Percentiles rank a stretch among this genome's conserved stretches.
Evolutionary conservation across 2,329 filamentous ascomycete genomes (phyloP).

Genomic region (Curvularia sp.): DNA sequence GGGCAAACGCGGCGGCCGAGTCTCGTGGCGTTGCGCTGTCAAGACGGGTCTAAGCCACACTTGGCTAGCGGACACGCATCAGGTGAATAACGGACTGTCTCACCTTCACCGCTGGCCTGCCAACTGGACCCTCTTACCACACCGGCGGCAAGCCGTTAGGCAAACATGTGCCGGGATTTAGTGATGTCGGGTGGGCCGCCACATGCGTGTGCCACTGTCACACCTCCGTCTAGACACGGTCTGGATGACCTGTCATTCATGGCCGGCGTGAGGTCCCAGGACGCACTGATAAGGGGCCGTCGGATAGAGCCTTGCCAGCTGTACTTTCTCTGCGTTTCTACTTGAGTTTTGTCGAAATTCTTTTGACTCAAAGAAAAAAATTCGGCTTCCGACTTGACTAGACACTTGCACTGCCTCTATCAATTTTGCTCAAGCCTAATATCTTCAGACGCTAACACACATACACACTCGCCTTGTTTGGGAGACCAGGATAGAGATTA

Average conservation of each 20-base stretch:
- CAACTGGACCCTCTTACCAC: slow-evolving; percentile 9
- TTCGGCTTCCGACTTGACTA: background rate
- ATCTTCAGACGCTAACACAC: background rate
- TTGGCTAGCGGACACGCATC: slow-evolving; percentile 8
- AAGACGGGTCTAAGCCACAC: slow-evolving; percentile 1
- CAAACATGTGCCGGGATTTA: slow-evolving; percentile 10
- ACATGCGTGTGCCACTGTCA: slow-evolving; percentile 18
- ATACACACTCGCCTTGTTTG: background rate
- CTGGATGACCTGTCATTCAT: slow-evolving; percentile 17
- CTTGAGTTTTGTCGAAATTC: background rate
- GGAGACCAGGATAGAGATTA: background rate
- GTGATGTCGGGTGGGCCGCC: slow-evolving; percentile 1
- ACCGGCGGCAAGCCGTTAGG: slow-evolving; percentile 1
- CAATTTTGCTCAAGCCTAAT: background rate
- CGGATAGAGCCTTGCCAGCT: background rate
- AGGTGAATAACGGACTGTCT: slow-evolving; percentile 18
- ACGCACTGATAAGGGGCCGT: slow-evolving; percentile 16
- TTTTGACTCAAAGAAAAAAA: slow-evolving; percentile 1
- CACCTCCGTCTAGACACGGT: slow-evolving; percentile 2
- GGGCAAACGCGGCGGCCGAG: slow-evolving; percentile 7
- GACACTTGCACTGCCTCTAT: background rate
- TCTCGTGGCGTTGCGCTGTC: slow-evolving; percentile 4
- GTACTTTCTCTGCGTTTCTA: background rate
- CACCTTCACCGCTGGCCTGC: slow-evolving; percentile 14
- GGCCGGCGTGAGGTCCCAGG: background rate